Conservation (phyloP, 345 rosid species). For the Lumnitzera racemosa region DNA sequence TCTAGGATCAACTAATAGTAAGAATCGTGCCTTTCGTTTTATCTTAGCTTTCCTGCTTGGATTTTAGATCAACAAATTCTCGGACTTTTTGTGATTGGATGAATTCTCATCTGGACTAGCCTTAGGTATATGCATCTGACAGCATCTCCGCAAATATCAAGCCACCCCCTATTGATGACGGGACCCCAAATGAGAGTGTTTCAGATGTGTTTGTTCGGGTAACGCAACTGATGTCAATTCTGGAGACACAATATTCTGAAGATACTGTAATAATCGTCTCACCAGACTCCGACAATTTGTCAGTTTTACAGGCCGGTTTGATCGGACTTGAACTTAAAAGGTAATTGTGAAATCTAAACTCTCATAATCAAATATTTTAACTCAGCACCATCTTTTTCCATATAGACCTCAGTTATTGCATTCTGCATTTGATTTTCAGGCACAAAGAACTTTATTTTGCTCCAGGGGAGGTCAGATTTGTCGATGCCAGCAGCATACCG, state of each 20-base stretch:
- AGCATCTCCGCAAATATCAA: constrained; percentile 62
- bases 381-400: background rate
- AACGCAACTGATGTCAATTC: constrained; percentile 91
- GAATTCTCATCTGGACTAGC: constrained; percentile 2
- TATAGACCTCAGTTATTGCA: background rate
- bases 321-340: constrained; percentile 81
- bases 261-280: constrained; percentile 69
- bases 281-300: constrained; percentile 87
- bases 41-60: too few species aligned
- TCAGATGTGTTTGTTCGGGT: constrained; percentile 85
- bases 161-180: constrained; percentile 86
- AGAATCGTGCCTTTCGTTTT: too few species aligned
- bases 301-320: constrained; percentile 78
- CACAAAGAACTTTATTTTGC: constrained; percentile 66
- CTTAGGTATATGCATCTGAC: constrained; percentile 78
- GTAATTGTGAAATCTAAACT: constrained; percentile 13
- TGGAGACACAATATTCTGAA: constrained; percentile 84
- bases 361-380: background rate
- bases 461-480: constrained; percentile 74
- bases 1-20: too few species aligned
- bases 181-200: constrained; percentile 93
- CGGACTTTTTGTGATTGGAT: constrained; percentile 3
- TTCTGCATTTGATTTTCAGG: constrained; percentile 26
- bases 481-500: constrained; percentile 68
- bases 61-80: too few species aligned